Conservation (phyloP, 2,329 filamentous ascomycete species). For the Xylaria sp. region DNA sequence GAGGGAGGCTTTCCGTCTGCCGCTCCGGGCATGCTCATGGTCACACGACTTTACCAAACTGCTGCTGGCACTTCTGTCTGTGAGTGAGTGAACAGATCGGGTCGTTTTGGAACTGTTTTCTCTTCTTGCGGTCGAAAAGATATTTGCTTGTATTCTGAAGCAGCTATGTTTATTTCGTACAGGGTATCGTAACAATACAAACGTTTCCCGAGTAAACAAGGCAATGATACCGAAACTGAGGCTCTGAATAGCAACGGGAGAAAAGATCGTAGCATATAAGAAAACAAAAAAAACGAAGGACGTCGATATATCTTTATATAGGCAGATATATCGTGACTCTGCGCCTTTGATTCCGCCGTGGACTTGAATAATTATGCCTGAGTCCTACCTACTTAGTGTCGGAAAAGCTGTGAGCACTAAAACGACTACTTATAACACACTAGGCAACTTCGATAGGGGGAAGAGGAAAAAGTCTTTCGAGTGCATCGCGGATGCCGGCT, state of each 20-base stretch:
- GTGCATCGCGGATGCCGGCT: background rate
- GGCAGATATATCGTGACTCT: too few species aligned
- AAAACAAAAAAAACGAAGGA: background rate
- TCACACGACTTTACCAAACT: conserved; percentile 1
- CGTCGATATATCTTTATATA: background rate
- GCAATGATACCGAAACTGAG: background rate
- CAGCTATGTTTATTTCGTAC: background rate
- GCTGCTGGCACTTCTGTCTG: background rate
- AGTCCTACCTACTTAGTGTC: background rate
- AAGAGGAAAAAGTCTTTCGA: background rate
- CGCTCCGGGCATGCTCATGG: conserved; percentile 3
- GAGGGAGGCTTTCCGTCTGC: conserved; percentile 3
- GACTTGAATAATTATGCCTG: background rate
- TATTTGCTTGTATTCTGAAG: conserved; percentile 5
- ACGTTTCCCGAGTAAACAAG: background rate
- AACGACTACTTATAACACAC: background rate
- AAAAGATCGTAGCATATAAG: background rate
- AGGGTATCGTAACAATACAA: conserved; percentile 2
- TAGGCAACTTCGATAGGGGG: background rate
- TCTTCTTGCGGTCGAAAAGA: background rate
- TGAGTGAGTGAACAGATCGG: background rate
- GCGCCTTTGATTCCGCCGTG: background rate
- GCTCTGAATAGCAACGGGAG: background rate
- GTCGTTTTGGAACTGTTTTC: background rate
- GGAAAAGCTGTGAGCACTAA: background rate